phyloP scores from a whole-genome alignment of 2,329 filamentous ascomycete genomes.

The Aspergillus uvarum region DNA sequence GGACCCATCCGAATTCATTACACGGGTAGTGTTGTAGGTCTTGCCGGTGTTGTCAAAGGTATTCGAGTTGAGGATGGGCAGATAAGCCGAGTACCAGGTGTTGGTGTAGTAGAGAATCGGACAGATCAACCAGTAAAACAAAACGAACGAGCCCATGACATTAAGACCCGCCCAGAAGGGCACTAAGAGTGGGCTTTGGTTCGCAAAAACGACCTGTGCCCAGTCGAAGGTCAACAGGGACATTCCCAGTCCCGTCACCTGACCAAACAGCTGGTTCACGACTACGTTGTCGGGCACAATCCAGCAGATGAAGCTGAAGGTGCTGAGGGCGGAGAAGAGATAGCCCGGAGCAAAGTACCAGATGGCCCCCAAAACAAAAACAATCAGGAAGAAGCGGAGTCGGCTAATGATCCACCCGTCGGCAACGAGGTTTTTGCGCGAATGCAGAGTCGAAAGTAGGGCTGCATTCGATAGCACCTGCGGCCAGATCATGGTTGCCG shows the following conservation, averaged over 20 bases:
- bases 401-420: conserved; percentile 46
- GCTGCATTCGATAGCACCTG: conserved; percentile 53
- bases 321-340: conserved; percentile 66
- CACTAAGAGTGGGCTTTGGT: conserved; percentile 66
- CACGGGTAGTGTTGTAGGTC: conserved; percentile 60
- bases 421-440: conserved; percentile 31
- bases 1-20: conserved; percentile 55
- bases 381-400: conserved; percentile 38
- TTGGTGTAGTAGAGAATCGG: conserved; percentile 54
- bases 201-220: conserved; percentile 68
- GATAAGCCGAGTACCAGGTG: conserved; percentile 57
- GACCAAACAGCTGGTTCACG: conserved; percentile 72
- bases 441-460: conserved; percentile 45
- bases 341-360: conserved; percentile 58
- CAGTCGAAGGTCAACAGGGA: conserved; percentile 74
- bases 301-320: conserved; percentile 72
- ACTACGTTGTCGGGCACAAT: conserved; percentile 65
- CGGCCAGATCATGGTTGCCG: conserved; percentile 66
- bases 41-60: conserved; percentile 65
- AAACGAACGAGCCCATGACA: conserved; percentile 45
- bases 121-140: conserved; percentile 47
- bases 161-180: conserved; percentile 53
- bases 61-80: conserved; percentile 61
- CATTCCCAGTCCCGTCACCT: conserved; percentile 64
- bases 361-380: conserved; percentile 32